phyloP scores from a whole-genome alignment of 176 grass and related monocot species.

The Avena sativa region DNA sequence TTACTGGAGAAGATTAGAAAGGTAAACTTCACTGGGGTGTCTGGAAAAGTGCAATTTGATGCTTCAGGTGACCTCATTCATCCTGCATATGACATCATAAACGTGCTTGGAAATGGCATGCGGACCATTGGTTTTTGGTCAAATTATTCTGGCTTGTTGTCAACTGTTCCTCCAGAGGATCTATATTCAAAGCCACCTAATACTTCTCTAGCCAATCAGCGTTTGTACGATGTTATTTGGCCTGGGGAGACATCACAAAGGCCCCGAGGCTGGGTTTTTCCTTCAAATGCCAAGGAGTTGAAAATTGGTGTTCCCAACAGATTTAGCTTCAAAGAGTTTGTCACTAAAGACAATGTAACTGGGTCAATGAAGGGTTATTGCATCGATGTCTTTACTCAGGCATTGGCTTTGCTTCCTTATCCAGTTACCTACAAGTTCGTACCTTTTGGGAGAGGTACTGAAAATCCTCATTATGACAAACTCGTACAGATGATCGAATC shows the following conservation, averaged over 20 bases:
- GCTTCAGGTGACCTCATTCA: constrained; percentile 60
- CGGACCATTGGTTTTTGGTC: constrained; percentile 91
- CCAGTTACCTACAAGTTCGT: constrained; percentile 80
- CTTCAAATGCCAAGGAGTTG: constrained; percentile 79
- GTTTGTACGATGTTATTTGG: constrained; percentile 88
- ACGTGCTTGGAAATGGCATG: constrained; percentile 74
- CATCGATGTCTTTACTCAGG: constrained; percentile 86
- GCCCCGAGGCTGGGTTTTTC: constrained; percentile 92
- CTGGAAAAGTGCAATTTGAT: constrained; percentile 72
- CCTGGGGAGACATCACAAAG: constrained; percentile 72
- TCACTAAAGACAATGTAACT: constrained; percentile 60
- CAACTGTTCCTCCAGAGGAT: constrained; percentile 66
- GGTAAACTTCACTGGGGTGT: constrained; percentile 69
- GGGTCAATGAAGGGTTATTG: constrained; percentile 80
- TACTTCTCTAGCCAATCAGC: constrained; percentile 66
- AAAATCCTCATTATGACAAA: constrained; percentile 72
- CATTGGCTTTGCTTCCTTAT: constrained; percentile 89
- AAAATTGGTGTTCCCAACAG: constrained; percentile 83
- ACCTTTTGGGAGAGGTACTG: constrained; percentile 71
- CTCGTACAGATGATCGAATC: constrained; percentile 67
- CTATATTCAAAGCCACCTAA: constrained; percentile 73
- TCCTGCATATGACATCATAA: constrained; percentile 93
- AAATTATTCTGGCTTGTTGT: constrained; percentile 79
- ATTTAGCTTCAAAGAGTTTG: constrained; percentile 71
- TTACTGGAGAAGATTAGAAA: constrained; percentile 63